These are phyloP conservation scores for Hygrophorus pudorinus DNA, from an alignment of 768 basidiomycete genomes.

Conservation along the genomic window DNA sequence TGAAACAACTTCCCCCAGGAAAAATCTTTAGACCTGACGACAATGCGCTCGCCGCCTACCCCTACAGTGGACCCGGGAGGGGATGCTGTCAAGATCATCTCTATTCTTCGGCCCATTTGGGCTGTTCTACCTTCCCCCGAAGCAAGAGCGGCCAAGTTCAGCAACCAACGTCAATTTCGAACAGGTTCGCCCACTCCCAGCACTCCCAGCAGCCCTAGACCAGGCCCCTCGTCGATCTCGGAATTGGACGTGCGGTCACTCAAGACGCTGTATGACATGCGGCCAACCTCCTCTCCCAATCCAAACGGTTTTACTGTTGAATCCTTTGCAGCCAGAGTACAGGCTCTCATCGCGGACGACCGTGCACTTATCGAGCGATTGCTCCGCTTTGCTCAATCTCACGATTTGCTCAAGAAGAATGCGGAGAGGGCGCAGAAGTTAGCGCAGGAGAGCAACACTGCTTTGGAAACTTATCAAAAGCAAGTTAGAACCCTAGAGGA, in stretches of 20 bases:
- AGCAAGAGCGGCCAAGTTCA: constrained; percentile 60
- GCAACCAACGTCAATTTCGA: constrained; percentile 36
- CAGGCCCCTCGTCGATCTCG: constrained; percentile 46
- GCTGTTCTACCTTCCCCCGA: constrained; percentile 75
- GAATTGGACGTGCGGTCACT: constrained; percentile 83
- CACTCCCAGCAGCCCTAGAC: constrained; percentile 19
- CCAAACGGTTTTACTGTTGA: constrained; percentile 39
- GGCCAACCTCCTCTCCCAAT: constrained; percentile 13
- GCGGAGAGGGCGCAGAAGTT: constrained; percentile 88
- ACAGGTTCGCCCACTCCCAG: constrained; percentile 35
- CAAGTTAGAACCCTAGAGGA: constrained; percentile 78
- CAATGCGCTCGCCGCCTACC: constrained; percentile 12
- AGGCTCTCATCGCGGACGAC: constrained; percentile 77
- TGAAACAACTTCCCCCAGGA: constrained; percentile 2
- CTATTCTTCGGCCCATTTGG: constrained; percentile 70
- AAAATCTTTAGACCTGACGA: constrained; percentile 7
- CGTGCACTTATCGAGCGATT: constrained; percentile 75
- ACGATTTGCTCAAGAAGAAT: constrained; percentile 86
- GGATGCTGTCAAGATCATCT: constrained; percentile 46
- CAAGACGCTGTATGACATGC: constrained; percentile 63
- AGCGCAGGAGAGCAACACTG: constrained; percentile 69
- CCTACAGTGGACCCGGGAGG: constrained; percentile 13
- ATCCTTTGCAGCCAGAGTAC: constrained; percentile 67
- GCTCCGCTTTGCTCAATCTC: constrained; percentile 78
- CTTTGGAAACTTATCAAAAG: constrained; percentile 84